Conservation (phyloP, 140 eudicot genomes). For the Ambrosia hybrid region DNA sequence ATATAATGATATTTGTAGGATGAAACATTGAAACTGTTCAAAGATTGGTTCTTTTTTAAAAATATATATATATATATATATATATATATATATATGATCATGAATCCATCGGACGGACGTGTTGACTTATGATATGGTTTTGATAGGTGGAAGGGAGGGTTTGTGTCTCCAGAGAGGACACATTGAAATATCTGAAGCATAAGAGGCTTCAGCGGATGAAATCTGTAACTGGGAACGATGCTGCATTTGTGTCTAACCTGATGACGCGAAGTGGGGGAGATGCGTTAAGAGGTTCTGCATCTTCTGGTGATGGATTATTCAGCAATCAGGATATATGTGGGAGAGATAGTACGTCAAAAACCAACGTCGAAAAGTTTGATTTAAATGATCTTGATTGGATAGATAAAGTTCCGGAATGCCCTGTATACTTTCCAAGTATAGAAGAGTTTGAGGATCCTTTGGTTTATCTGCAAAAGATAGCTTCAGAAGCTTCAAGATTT, state of each 20-base stretch:
- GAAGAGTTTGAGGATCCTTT: constrained; percentile 92
- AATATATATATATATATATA: neutral
- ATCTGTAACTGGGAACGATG: constrained; percentile 37
- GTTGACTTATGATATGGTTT: constrained; percentile 16
- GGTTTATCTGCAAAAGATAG: constrained; percentile 79
- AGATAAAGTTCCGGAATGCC: constrained; percentile 79
- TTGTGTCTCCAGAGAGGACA: constrained; percentile 80
- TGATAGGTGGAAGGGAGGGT: constrained; percentile 92
- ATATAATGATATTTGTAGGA: no score
- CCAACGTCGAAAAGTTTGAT: constrained; percentile 59
- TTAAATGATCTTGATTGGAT: constrained; percentile 67
- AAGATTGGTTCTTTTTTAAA: no score
- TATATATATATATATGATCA: neutral
- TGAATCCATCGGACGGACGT: neutral
- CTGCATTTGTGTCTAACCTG: constrained; percentile 32
- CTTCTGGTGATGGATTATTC: constrained; percentile 55
- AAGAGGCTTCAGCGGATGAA: constrained; percentile 80
- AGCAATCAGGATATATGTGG: constrained; percentile 31
- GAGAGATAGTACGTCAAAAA: constrained; percentile 44
- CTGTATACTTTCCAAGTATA: constrained; percentile 70
- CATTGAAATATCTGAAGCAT: constrained; percentile 66
- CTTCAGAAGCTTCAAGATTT: constrained; percentile 61
- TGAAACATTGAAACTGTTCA: no score
- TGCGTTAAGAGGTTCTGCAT: constrained; percentile 49
- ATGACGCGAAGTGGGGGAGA: constrained; percentile 81